phyloP scores from a whole-genome alignment of 2,329 filamentous ascomycete genomes.

The Phialocephala subalpina region DNA sequence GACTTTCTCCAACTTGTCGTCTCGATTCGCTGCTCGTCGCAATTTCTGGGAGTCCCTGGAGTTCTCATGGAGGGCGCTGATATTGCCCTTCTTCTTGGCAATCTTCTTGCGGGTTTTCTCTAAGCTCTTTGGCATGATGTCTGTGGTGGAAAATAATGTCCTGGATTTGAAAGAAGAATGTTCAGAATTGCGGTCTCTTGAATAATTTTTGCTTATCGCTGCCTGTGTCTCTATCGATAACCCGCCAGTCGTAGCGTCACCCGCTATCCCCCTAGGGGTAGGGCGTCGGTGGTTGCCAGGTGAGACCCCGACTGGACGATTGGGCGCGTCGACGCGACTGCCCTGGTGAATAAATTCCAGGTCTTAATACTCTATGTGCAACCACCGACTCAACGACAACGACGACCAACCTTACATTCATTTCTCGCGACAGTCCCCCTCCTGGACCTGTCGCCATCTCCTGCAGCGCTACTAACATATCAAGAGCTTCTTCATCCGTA shows the following conservation, averaged over 20 bases:
- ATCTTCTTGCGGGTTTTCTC: constrained; percentile 90
- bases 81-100: constrained; percentile 81
- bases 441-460: not conserved
- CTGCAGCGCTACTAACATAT: not conserved
- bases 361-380: constrained; percentile 17
- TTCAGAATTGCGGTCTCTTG: not conserved
- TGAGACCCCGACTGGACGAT: constrained; percentile 23
- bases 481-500: constrained; percentile 18
- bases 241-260: not conserved
- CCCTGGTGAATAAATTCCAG: constrained; percentile 7
- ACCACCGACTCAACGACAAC: constrained; percentile 23
- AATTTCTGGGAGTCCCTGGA: constrained; percentile 86
- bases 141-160: constrained; percentile 29
- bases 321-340: constrained; percentile 8
- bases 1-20: constrained; percentile 81
- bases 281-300: constrained; percentile 20
- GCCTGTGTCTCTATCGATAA: not conserved
- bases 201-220: constrained; percentile 17
- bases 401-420: constrained; percentile 18
- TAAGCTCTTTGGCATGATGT: constrained; percentile 77
- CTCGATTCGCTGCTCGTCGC: constrained; percentile 79
- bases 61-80: constrained; percentile 83
- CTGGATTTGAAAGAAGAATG: too few species aligned
- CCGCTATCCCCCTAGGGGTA: not conserved
- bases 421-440: constrained; percentile 1